phyloP scores from a whole-genome alignment of 2,329 filamentous ascomycete species.

The Myriosclerotinia scirpicola region DNA sequence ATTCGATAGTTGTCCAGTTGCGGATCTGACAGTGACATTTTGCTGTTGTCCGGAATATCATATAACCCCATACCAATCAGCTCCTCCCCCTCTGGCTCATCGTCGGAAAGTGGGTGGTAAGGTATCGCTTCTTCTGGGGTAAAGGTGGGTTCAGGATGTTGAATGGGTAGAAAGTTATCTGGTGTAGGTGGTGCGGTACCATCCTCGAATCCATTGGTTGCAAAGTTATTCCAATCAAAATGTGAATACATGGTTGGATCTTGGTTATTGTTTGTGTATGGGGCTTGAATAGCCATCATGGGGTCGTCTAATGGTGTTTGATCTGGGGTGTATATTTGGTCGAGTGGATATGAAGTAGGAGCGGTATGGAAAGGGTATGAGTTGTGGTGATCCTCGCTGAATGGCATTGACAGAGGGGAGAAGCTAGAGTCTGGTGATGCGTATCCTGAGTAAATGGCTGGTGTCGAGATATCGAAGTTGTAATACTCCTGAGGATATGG shows the following conservation, averaged over 20 bases:
- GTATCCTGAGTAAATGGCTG: slow-evolving; percentile 56
- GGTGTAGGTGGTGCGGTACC: slow-evolving; percentile 59
- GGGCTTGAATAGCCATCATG: slow-evolving; percentile 23
- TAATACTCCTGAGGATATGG: slow-evolving; percentile 37
- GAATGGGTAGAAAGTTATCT: slow-evolving; percentile 55
- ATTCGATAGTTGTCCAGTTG: slow-evolving; percentile 55
- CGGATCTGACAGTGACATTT: slow-evolving; percentile 45
- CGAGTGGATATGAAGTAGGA: slow-evolving; percentile 25
- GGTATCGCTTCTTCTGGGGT: slow-evolving; percentile 52
- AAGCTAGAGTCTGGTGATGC: slow-evolving; percentile 56
- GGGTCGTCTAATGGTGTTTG: slow-evolving; percentile 23
- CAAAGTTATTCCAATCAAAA: slow-evolving; percentile 50
- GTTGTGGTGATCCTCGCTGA: slow-evolving; percentile 35
- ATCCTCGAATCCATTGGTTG: slow-evolving; percentile 47
- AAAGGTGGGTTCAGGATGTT: slow-evolving; percentile 49
- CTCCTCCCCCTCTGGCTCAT: slow-evolving; percentile 64
- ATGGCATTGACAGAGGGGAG: slow-evolving; percentile 54
- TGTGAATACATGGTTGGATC: slow-evolving; percentile 38
- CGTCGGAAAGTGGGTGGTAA: slow-evolving; percentile 53
- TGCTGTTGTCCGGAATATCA: slow-evolving; percentile 62
- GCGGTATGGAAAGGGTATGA: slow-evolving; percentile 23
- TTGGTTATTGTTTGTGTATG: slow-evolving; percentile 28
- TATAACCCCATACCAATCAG: slow-evolving; percentile 83
- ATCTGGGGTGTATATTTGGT: slow-evolving; percentile 27
- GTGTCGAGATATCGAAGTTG: slow-evolving; percentile 43